phyloP scores from a whole-genome alignment of 2,329 filamentous ascomycete genomes.

The Fusarium sp. region DNA sequence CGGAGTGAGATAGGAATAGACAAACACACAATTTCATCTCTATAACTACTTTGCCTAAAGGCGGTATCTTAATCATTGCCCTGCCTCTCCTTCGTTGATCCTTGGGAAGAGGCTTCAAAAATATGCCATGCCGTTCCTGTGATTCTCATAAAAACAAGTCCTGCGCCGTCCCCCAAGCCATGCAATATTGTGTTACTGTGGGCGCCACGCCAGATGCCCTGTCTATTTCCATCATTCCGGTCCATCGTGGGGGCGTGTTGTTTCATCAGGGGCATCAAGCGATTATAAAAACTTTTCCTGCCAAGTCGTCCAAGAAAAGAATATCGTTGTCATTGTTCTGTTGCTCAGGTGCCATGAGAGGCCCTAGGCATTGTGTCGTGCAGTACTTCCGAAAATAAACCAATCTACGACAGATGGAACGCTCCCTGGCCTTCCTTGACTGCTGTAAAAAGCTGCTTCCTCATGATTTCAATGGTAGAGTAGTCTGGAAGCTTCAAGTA shows the following conservation, averaged over 20 bases:
- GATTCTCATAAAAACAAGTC: conserved; percentile 31
- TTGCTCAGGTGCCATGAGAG: background rate
- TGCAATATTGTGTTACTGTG: conserved; percentile 39
- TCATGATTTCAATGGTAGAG: conserved; percentile 79
- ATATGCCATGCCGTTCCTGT: conserved; percentile 29
- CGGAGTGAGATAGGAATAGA: background rate
- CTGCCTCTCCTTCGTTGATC: conserved; percentile 6
- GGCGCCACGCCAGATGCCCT: conserved; percentile 17
- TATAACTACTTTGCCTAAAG: conserved; percentile 40
- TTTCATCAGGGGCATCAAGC: conserved; percentile 40
- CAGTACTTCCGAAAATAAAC: background rate
- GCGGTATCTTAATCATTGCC: conserved; percentile 24
- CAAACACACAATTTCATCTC: conserved; percentile 42
- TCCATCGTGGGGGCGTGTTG: conserved; percentile 31
- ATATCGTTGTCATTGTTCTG: conserved; percentile 14
- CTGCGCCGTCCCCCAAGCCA: conserved; percentile 40
- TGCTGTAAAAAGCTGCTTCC: conserved; percentile 81
- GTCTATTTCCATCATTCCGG: conserved; percentile 43
- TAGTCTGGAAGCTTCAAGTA: conserved; percentile 99
- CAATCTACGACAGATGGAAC: conserved; percentile 85
- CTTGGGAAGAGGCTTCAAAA: conserved; percentile 20
- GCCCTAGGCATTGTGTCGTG: background rate
- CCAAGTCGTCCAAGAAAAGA: conserved; percentile 23
- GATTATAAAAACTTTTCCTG: conserved; percentile 32
- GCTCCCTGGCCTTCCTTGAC: conserved; percentile 97